Evolutionary conservation across 2,329 filamentous ascomycete species (phyloP).

Genomic region (Aspergillus luchuensis): DNA sequence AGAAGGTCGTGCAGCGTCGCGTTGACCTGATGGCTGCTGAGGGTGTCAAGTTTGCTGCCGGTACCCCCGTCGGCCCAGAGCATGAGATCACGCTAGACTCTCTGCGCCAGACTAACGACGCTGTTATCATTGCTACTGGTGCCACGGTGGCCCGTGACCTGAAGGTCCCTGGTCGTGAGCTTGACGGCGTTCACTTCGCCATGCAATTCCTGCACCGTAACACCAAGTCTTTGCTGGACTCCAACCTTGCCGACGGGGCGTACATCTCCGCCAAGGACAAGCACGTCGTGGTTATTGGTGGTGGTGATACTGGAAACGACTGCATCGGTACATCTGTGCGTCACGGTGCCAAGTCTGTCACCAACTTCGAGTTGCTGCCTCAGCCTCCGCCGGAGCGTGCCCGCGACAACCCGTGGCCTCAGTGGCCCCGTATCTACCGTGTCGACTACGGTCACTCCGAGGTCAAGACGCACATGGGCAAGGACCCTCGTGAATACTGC

Average conservation of each 20-base stretch:
- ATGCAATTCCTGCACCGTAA: slow-evolving; percentile 98
- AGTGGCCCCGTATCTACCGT: slow-evolving; percentile 97
- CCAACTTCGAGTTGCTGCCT: slow-evolving; percentile 93
- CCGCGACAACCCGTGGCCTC: slow-evolving; percentile 94
- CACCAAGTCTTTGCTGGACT: slow-evolving; percentile 95
- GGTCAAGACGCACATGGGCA: slow-evolving; percentile 93
- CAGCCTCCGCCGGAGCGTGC: slow-evolving; percentile 90
- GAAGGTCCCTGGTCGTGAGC: slow-evolving; percentile 82
- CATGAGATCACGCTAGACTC: slow-evolving; percentile 67
- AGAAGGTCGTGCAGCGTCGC: slow-evolving; percentile 92
- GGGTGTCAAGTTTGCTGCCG: slow-evolving; percentile 79
- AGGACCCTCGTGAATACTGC: slow-evolving; percentile 94
- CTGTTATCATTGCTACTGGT: slow-evolving; percentile 88
- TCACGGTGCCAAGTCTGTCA: slow-evolving; percentile 91
- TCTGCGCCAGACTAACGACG: slow-evolving; percentile 73
- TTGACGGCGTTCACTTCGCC: slow-evolving; percentile 90
- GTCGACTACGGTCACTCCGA: slow-evolving; percentile 98
- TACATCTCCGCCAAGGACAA: slow-evolving; percentile 97
- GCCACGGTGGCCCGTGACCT: slow-evolving; percentile 91
- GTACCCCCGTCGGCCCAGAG: slow-evolving; percentile 75
- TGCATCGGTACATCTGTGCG: slow-evolving; percentile 96
- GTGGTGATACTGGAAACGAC: slow-evolving; percentile 96
- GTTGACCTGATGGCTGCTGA: slow-evolving; percentile 93
- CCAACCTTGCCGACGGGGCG: slow-evolving; percentile 74
- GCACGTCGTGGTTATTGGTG: slow-evolving; percentile 93